These are phyloP conservation scores for Diddensiella transvaalensis DNA, from an alignment of 805 yeast genomes.

Conservation along the genomic window DNA sequence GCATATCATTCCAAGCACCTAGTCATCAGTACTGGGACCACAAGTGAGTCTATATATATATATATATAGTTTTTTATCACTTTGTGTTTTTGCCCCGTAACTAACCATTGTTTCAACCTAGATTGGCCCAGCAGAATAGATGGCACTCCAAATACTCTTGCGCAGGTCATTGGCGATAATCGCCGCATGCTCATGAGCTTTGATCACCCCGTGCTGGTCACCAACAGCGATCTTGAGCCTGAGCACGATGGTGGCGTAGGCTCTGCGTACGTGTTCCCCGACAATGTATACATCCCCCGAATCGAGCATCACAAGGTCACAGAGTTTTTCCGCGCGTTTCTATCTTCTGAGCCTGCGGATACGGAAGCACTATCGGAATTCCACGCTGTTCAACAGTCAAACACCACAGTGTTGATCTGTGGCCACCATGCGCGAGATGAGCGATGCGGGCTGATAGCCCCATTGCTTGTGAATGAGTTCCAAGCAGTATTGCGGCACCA, in stretches of 20 bases:
- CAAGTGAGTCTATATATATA: slow-evolving; percentile 27
- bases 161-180: slow-evolving; percentile 29
- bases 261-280: slow-evolving; percentile 54
- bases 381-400: background rate
- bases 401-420: slow-evolving; percentile 50
- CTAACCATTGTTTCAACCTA: slow-evolving; percentile 1
- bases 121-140: slow-evolving; percentile 48
- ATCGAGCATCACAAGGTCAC: background rate
- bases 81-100: background rate
- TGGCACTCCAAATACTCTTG: slow-evolving; percentile 17
- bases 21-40: slow-evolving; percentile 47
- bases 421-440: slow-evolving; percentile 63
- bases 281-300: slow-evolving; percentile 33
- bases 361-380: background rate
- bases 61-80: no score
- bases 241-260: slow-evolving; percentile 1
- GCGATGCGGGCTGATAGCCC: slow-evolving; percentile 68
- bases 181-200: background rate
- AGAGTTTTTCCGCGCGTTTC: background rate
- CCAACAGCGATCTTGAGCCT: slow-evolving; percentile 21
- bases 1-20: slow-evolving; percentile 55
- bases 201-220: slow-evolving; percentile 48
- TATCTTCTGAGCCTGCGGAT: background rate
- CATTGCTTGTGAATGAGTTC: slow-evolving; percentile 52
- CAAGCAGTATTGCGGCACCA: slow-evolving; percentile 37